Percentiles rank a stretch among this genome's conserved stretches.
Evolutionary conservation across 2,329 filamentous ascomycete genomes (phyloP).

Genomic region (Chaetomiaceae sp.): DNA sequence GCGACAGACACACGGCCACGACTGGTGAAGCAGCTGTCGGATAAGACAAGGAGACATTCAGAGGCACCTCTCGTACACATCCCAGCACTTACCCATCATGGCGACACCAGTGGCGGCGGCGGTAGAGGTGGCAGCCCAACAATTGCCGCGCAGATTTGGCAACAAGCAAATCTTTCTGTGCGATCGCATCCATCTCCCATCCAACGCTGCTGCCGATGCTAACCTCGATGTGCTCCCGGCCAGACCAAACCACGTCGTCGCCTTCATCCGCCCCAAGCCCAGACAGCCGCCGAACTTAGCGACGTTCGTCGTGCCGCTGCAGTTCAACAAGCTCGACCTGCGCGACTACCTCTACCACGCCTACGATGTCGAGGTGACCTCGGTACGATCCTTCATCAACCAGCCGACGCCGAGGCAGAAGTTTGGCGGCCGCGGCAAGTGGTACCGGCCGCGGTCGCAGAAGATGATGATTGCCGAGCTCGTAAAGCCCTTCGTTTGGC

Average conservation of each 20-base stretch:
- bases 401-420: constrained; percentile 48
- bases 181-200: constrained; percentile 25
- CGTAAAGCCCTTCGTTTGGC: constrained; percentile 82
- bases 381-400: constrained; percentile 74
- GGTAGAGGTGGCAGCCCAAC: constrained; percentile 32
- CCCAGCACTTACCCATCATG: constrained; percentile 11
- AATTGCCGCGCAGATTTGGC: constrained; percentile 35
- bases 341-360: constrained; percentile 88
- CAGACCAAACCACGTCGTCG: constrained; percentile 76
- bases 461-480: constrained; percentile 97
- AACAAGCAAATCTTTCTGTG: constrained; percentile 52
- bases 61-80: neutral
- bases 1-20: constrained; percentile 1
- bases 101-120: constrained; percentile 25
- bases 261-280: constrained; percentile 65
- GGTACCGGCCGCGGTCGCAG: constrained; percentile 63
- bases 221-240: neutral
- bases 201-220: too few relatives aligned
- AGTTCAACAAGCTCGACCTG: constrained; percentile 92
- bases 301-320: constrained; percentile 82
- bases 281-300: constrained; percentile 73
- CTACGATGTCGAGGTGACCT: constrained; percentile 68
- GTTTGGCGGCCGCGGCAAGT: constrained; percentile 41
- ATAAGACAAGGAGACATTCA: neutral
- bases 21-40: constrained; percentile 5